Evolutionary conservation across 257 asterid species (phyloP).

Genomic region (Solanum pennellii): DNA sequence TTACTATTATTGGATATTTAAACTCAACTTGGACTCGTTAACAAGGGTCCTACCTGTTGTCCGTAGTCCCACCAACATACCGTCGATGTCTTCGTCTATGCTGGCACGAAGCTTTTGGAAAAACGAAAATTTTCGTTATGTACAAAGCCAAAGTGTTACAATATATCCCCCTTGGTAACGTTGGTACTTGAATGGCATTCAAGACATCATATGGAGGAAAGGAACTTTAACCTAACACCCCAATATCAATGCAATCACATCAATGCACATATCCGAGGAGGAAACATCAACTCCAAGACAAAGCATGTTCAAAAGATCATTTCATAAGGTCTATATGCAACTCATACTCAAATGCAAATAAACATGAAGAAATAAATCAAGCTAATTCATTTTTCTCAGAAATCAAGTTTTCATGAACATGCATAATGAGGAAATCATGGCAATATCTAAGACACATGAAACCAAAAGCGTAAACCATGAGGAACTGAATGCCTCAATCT

Average conservation of each 20-base stretch:
- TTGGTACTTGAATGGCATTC: not conserved
- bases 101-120: not conserved
- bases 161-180: not conserved
- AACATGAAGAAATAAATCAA: not conserved
- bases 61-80: not conserved
- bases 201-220: not conserved
- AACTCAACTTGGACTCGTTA: not conserved
- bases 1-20: not conserved
- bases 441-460: not conserved
- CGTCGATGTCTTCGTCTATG: not conserved
- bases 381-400: not conserved
- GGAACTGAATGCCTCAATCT: not conserved
- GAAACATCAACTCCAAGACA: not conserved
- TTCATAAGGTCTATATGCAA: not conserved
- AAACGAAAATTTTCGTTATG: not conserved
- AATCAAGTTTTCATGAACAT: not conserved
- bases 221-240: not conserved
- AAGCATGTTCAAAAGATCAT: not conserved
- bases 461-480: not conserved
- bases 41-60: not conserved
- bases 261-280: not conserved
- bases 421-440: not conserved
- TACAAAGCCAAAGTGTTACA: not conserved
- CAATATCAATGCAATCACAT: not conserved
- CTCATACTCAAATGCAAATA: not conserved